Percentiles rank a stretch among this genome's conserved stretches.
These are phyloP conservation scores for Silene coronaria DNA, from an alignment of 179 eudicot genomes.

Conservation along the genomic window DNA sequence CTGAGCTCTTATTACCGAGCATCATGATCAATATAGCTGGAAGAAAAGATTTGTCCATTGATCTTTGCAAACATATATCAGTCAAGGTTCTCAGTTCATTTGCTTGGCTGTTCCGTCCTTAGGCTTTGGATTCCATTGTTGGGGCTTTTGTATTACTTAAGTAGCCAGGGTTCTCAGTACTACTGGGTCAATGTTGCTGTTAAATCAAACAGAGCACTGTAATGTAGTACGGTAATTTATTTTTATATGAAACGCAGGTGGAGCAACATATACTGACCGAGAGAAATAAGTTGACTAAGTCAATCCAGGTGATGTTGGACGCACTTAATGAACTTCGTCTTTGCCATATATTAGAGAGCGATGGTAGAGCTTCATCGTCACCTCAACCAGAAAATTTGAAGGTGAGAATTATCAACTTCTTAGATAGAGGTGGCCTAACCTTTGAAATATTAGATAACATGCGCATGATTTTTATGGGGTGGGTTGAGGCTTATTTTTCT, in stretches of 20 bases:
- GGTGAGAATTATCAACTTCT: slow-evolving; percentile 35
- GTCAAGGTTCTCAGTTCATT: slow-evolving; percentile 47
- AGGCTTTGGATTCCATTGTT: slow-evolving; percentile 5
- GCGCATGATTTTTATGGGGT: neutral
- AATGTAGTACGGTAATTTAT: slow-evolving; percentile 3
- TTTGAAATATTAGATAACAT: neutral
- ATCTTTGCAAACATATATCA: slow-evolving; percentile 69
- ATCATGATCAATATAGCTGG: slow-evolving; percentile 74
- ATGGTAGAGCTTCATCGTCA: slow-evolving; percentile 35
- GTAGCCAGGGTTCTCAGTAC: neutral
- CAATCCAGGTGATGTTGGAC: slow-evolving; percentile 66
- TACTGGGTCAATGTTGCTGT: slow-evolving; percentile 2
- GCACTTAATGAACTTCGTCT: slow-evolving; percentile 84
- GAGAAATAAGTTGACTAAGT: slow-evolving; percentile 63
- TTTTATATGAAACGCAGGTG: slow-evolving; percentile 48
- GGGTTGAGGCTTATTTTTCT: slow-evolving; percentile 3
- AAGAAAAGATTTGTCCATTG: slow-evolving; percentile 51
- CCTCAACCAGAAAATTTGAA: slow-evolving; percentile 44
- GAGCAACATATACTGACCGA: slow-evolving; percentile 58
- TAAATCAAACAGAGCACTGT: neutral
- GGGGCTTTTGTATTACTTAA: neutral
- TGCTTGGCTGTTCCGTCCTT: neutral
- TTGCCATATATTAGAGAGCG: slow-evolving; percentile 61
- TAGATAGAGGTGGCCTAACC: neutral
- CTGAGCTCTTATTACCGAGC: slow-evolving; percentile 76